Evolutionary conservation across 1,284 basidiomycete species (phyloP), one percentile per base, ranked within the genome.

Genomic region (Hymenochaete sp.): DNA sequence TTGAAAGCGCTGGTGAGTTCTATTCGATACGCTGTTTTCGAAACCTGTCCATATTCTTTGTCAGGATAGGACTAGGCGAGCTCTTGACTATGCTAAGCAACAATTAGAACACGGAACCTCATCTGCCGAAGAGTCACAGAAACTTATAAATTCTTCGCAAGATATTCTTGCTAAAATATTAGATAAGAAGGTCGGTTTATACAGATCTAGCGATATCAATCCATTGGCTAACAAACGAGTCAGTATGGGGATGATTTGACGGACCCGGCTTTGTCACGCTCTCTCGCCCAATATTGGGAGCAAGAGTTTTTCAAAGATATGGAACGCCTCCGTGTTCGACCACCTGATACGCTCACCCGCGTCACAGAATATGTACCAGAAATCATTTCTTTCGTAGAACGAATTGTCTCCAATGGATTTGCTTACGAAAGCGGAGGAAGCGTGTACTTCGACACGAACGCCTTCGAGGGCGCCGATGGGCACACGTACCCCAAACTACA

Each of bases 331-430:
- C 79, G 78, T 51, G 88, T 98, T 42, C 80, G 86, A 48, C 79
- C 83, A 26, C 93, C 96, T 13, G 91, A 93, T 61, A 91, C 81
- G 1, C 67, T 98, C 45, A 98, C 96, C 2, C 82, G 96, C 31
- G 96, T 98, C 11, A 95, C 92, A 13, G 96, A 98, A 64, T 99
- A 93, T 64, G 85, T 99, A 10, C 90, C 93, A 6, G 93, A 98
- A 65, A 92, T 98, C 53, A 88, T 93, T 43, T 63, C 75, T 1
- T 99, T 95, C 60, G 86, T 98, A 16, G 75, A 93, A 59, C 71
- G 75, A 38, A 93, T 98, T 59, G 71, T 96, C 52, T 66, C 76
- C 48, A 93, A 95, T 50, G 95, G 93, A 0, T 98, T 82, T 58
- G 96, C 79, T 3, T 99, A 99, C 62, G 86, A 80, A 53, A 73